Conservation (phyloP, 2,329 filamentous ascomycete genomes). For the Pyrenochaeta sp. region DNA sequence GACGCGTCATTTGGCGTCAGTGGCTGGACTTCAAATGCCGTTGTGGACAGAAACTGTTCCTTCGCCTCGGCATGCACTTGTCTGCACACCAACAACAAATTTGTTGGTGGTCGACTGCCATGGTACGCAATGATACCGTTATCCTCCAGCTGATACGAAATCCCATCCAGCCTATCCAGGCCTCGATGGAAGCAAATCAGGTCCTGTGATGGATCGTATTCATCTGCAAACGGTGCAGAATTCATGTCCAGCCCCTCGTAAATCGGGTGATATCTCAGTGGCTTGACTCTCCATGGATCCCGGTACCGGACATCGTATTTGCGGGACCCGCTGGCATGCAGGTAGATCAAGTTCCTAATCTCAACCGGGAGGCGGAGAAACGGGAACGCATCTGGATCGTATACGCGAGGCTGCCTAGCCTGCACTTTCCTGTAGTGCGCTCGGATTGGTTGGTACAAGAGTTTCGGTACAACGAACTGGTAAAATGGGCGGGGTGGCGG, state of each 20-base stretch:
- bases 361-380: slow-evolving; percentile 17
- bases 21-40: slow-evolving; percentile 14
- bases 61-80: slow-evolving; percentile 9
- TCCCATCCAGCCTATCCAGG: background rate
- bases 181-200: background rate
- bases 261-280: background rate
- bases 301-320: background rate
- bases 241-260: background rate
- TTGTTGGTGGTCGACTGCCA: slow-evolving; percentile 3
- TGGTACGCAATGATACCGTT: slow-evolving; percentile 10
- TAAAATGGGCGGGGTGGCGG: background rate
- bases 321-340: background rate
- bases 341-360: slow-evolving; percentile 15
- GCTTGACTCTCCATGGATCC: background rate
- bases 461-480: background rate
- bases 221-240: background rate
- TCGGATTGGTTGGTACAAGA: background rate
- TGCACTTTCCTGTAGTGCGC: background rate
- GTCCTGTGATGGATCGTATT: slow-evolving; percentile 2
- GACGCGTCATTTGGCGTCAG: slow-evolving; percentile 9
- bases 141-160: slow-evolving; percentile 3
- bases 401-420: background rate
- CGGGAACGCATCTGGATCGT: slow-evolving; percentile 1
- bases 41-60: slow-evolving; percentile 7
- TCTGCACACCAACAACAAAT: slow-evolving; percentile 8